Base-by-base conservation (phyloP, 108 stramenopile genomes). In the Nannochloropsis granulata region DNA sequence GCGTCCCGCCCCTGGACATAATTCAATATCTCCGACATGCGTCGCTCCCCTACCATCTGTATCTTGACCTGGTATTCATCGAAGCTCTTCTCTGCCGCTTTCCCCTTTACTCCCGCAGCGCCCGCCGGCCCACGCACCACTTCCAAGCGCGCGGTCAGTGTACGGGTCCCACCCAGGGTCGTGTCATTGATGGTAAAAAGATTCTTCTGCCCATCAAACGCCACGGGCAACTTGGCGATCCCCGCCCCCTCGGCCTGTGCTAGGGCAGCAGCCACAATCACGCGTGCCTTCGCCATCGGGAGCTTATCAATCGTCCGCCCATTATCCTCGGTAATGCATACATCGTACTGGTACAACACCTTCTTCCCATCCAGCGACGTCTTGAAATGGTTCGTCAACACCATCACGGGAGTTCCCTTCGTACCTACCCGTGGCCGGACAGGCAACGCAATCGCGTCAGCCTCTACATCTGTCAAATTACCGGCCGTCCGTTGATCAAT, bases 331-430 rank as follows among this genome's bases (percentile, higher is more conserved):
- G 24, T 24, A 56, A 88, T 78, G 80, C 46, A 78, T 23, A 88
- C 81, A 44, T 88, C 88, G 82, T 88, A 88, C 82, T 88, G 88
- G 78, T 81, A 82, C 25, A 88, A 43, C 26, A 81, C 24, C 82
- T 80, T 81, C 7, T 44, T 82, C n/a, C 43, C 46, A 44, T 88
- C 83, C 84, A 42, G 85, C 13, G 82, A 82, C 2, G 81, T 78
- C 82, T 81, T 80, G 83, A 83, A 88, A 82, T 88, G 88, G 81
- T 88, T 88, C 44, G 85, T 25, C 45, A 82, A 78, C 24, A 88
- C 43, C 45, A 16, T 14, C 23, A 85, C 84, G 21, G 45, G 78
- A 45, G 42, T 84, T 25, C 88, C 88, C 43, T 42, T 43, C 45
- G 24, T 25, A n/a, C 84, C 85, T 34, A 85, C 83, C 85, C 80